These are phyloP conservation scores for Mycena floridula DNA, from an alignment of 768 basidiomycete species.

Conservation along the genomic window DNA sequence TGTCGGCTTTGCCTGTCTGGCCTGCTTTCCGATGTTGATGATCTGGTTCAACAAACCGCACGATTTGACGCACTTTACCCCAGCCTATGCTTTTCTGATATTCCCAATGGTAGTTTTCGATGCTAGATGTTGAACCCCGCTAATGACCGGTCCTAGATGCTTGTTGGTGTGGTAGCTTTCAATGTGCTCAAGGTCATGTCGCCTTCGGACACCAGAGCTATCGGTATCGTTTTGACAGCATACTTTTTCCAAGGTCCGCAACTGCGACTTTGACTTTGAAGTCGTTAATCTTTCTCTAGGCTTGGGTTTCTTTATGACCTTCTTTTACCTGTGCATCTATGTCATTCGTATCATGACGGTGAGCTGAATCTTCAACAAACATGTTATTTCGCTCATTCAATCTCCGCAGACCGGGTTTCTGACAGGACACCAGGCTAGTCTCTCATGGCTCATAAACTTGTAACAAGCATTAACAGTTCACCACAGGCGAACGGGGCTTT, in stretches of 20 bases:
- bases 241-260: conserved; percentile 42
- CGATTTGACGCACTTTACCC: conserved; percentile 32
- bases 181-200: conserved; percentile 33
- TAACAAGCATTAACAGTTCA: too few relatives aligned
- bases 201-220: conserved; percentile 25
- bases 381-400: not conserved
- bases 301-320: conserved; percentile 42
- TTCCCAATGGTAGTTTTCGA: conserved; percentile 28
- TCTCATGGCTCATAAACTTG: too few relatives aligned
- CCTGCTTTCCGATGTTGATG: conserved; percentile 43
- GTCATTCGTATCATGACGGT: conserved; percentile 37
- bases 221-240: conserved; percentile 35
- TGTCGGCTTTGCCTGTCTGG: conserved; percentile 26
- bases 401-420: conserved; percentile 37
- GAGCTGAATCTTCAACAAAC: not conserved
- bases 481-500: conserved; percentile 45
- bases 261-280: not conserved
- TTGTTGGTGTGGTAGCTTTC: conserved; percentile 40
- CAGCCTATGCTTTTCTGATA: conserved; percentile 28
- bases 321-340: conserved; percentile 45
- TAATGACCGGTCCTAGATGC: conserved; percentile 30
- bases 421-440: conserved; percentile 39
- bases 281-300: conserved; percentile 15
- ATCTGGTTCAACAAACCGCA: conserved; percentile 45
- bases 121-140: too few relatives aligned